phyloP scores from a whole-genome alignment of 2,329 filamentous ascomycete species.

The Thielaviopsis punctulata region DNA sequence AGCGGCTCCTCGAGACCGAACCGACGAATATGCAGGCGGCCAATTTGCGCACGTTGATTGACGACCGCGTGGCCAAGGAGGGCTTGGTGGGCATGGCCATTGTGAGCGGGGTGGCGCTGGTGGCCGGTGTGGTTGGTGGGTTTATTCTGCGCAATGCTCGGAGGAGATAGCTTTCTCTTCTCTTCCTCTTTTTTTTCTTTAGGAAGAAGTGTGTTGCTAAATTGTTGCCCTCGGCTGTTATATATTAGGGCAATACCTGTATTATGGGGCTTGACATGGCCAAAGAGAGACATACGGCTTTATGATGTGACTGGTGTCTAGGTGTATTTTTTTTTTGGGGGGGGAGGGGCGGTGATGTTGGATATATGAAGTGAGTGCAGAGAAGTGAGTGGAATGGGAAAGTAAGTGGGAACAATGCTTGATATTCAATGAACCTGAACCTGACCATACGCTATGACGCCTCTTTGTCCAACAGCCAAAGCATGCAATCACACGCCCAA shows the following conservation, averaged over 20 bases:
- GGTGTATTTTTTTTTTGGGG: too few species aligned
- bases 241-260: background rate
- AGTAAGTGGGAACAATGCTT: too few species aligned
- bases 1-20: slow-evolving; percentile 78
- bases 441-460: too few species aligned
- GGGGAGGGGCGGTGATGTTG: too few species aligned
- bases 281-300: background rate
- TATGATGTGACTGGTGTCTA: too few species aligned
- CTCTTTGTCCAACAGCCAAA: too few species aligned
- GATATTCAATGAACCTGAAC: too few species aligned
- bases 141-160: slow-evolving; percentile 65
- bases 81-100: slow-evolving; percentile 90
- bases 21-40: slow-evolving; percentile 78
- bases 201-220: background rate
- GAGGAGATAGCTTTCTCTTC: slow-evolving; percentile 26
- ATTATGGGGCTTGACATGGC: background rate
- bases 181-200: background rate
- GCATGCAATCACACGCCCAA: too few species aligned
- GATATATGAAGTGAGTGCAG: too few species aligned
- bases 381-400: background rate
- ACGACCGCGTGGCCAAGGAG: slow-evolving; percentile 91
- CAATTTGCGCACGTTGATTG: slow-evolving; percentile 73
- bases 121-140: slow-evolving; percentile 81
- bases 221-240: background rate
- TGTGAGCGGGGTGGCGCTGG: slow-evolving; percentile 79